Evolutionary conservation across 306 rosid species (phyloP), one percentile per base, ranked within the genome.

Genomic region (Myrica gale): DNA sequence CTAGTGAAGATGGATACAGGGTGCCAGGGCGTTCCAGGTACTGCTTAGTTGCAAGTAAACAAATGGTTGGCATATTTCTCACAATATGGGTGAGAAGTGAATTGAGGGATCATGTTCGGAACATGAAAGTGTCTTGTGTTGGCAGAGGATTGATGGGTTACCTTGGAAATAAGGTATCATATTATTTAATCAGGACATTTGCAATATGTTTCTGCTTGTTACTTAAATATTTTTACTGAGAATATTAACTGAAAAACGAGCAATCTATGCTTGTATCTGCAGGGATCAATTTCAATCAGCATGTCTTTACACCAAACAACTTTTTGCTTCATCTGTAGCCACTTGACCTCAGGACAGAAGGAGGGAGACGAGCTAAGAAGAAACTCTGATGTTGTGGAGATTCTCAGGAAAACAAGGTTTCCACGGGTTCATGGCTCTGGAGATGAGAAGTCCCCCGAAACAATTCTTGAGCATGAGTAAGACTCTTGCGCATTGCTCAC

Each of bases 141-240:
- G 99, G 99, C 54, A 89, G 99, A 86, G 99, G 99, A 77, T 84
- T 96, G 86, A 96, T 92, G 99, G 99, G 99, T 26, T 96, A 96
- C 86, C 97, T 96, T 1, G 97, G 99, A 81, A 96, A 96, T 78
- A 96, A 96, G 99, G 99, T 96, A 81, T 78, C 73, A 23, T 72
- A 72, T 62, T 16, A n/a, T 68, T 75, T 32, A 39, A 5, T 43
- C 17, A 44, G 81, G 50, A 0, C 67, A 55, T 68, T 52, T 76
- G 55, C 55, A 58, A 12, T 39, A 55, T 69, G 61, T 16, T 63
- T 71, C 73, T 67, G 47, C 13, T 17, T 43, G 51, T 78, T 78
- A 42, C 46, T 52, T 75, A 70, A 47, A 72, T 32, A 15, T 65
- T 48, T 66, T 10, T 23, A 17, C 21, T 17, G 17, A 9, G 16